Evolutionary conservation across 805 yeast genomes (phyloP).

Genomic region (Pichia phayaonensis): DNA sequence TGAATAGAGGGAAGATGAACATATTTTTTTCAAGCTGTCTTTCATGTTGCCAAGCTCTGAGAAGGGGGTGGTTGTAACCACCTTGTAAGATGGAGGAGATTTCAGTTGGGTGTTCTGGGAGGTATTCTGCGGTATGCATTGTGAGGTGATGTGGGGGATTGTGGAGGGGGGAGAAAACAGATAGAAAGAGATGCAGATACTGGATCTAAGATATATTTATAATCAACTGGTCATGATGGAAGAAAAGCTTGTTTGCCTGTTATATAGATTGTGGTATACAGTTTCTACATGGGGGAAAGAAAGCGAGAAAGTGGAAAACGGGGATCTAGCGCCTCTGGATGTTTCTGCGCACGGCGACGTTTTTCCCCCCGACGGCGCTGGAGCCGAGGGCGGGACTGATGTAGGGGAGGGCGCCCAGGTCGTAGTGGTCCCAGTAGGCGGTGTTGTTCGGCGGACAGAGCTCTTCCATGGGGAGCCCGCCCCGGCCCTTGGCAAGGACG

Average conservation of each 20-base stretch:
- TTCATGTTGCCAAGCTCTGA: constrained; percentile 88
- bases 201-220: too few species aligned
- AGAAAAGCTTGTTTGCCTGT: too few species aligned
- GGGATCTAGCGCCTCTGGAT: background rate
- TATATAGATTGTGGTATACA: too few species aligned
- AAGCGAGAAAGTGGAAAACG: too few species aligned
- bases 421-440: background rate
- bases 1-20: constrained; percentile 89
- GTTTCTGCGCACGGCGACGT: background rate
- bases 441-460: constrained; percentile 9
- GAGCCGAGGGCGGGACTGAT: background rate
- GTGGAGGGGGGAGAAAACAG: background rate
- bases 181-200: background rate
- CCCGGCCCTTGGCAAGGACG: constrained; percentile 52
- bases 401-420: background rate
- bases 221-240: too few species aligned
- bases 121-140: constrained; percentile 61
- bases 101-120: constrained; percentile 48
- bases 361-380: background rate
- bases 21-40: constrained; percentile 76
- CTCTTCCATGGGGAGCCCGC: constrained; percentile 53
- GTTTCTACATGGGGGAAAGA: too few species aligned
- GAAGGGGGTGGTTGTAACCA: constrained; percentile 85
- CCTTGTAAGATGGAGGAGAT: constrained; percentile 81
- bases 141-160: too few species aligned